These are phyloP conservation scores for Paxillus involutus DNA, from an alignment of 768 basidiomycete species.

Conservation along the genomic window DNA sequence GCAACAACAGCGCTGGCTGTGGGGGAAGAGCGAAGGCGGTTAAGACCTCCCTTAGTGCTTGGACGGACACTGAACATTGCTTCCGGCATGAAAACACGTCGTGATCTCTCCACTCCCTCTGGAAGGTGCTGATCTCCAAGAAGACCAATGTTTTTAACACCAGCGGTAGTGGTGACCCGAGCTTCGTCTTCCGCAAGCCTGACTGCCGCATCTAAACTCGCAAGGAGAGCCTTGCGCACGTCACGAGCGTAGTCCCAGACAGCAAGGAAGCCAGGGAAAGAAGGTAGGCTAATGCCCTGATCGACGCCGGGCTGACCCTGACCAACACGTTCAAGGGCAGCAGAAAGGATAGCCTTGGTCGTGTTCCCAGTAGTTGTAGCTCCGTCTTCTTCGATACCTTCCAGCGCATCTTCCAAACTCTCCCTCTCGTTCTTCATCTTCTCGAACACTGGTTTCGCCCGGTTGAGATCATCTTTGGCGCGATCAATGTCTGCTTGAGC, in stretches of 20 bases:
- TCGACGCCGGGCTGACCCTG: constrained; percentile 71
- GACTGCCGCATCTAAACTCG: constrained; percentile 79
- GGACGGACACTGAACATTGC: constrained; percentile 84
- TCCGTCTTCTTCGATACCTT: constrained; percentile 74
- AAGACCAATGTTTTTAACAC: constrained; percentile 64
- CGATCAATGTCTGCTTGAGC: constrained; percentile 74
- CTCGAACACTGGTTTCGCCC: constrained; percentile 79
- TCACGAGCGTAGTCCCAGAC: constrained; percentile 87
- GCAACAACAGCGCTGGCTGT: constrained; percentile 60
- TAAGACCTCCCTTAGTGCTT: constrained; percentile 40
- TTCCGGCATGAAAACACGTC: constrained; percentile 91
- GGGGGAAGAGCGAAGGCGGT: constrained; percentile 34
- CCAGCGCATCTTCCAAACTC: constrained; percentile 74
- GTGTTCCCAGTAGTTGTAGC: constrained; percentile 49
- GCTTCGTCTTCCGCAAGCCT: constrained; percentile 82
- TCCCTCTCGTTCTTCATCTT: constrained; percentile 79
- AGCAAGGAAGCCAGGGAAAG: constrained; percentile 79
- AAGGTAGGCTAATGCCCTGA: constrained; percentile 55
- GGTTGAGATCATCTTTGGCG: constrained; percentile 68
- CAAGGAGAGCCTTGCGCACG: constrained; percentile 74
- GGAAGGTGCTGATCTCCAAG: constrained; percentile 81
- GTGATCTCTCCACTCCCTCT: constrained; percentile 74
- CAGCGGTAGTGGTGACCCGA: constrained; percentile 58
- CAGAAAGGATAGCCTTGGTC: constrained; percentile 58
- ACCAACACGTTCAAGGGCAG: constrained; percentile 76